Evolutionary conservation across 1,139 yeast genomes (phyloP).

Genomic region (Eremothecium sinecaudum): DNA sequence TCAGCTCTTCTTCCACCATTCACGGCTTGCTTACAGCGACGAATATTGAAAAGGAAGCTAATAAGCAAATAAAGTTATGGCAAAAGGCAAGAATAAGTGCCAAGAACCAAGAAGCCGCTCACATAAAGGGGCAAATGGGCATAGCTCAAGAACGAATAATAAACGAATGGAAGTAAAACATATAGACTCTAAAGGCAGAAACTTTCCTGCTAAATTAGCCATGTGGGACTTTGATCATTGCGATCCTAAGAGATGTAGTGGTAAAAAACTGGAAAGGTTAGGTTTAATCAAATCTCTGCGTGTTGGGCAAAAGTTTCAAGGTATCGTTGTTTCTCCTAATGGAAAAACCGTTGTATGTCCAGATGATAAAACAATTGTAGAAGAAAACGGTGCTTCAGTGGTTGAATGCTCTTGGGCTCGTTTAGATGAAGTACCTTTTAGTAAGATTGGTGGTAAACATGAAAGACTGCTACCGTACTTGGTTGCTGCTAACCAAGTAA

Average conservation of each 20-base stretch:
- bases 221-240: slow-evolving; percentile 99
- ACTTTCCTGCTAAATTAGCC: slow-evolving; percentile 63
- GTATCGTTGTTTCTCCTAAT: slow-evolving; percentile 87
- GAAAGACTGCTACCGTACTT: slow-evolving; percentile 84
- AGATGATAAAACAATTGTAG: slow-evolving; percentile 69
- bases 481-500: slow-evolving; percentile 94
- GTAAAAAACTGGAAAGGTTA: slow-evolving; percentile 81
- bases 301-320: slow-evolving; percentile 86
- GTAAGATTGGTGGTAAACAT: slow-evolving; percentile 81
- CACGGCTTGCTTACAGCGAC: too few relatives aligned
- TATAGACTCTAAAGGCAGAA: slow-evolving; percentile 33
- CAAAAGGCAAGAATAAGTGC: slow-evolving; percentile 56
- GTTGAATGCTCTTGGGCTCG: slow-evolving; percentile 99
- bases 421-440: slow-evolving; percentile 87
- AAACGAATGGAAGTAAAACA: slow-evolving; percentile 35
- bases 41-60: too few relatives aligned
- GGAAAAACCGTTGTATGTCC: slow-evolving; percentile 92
- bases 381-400: slow-evolving; percentile 80
- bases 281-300: slow-evolving; percentile 73
- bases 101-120: slow-evolving; percentile 35
- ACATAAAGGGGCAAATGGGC: slow-evolving; percentile 46
- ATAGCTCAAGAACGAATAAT: slow-evolving; percentile 46
- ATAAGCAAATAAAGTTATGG: too few relatives aligned
- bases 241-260: slow-evolving; percentile 96
- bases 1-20: too few relatives aligned